Conservation (phyloP, 1,284 basidiomycete genomes). For the Malassezia nana region DNA sequence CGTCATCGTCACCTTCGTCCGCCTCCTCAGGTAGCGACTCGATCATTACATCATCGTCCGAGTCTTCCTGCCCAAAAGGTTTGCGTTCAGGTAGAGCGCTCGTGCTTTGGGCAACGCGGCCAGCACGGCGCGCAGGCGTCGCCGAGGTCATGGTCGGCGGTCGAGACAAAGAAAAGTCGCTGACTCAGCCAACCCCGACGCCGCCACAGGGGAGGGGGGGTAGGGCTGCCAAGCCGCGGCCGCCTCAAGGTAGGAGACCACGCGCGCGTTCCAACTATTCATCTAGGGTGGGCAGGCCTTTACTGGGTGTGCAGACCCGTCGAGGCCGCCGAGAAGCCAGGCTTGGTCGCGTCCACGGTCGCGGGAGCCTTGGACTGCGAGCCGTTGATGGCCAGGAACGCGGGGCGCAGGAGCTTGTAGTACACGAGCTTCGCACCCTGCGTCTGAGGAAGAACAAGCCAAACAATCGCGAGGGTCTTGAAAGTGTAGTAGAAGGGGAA, state of each 20-base stretch:
- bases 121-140: not conserved
- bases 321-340: slow-evolving; percentile 6
- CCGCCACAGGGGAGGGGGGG: not conserved
- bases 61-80: slow-evolving; percentile 16
- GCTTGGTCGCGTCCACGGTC: not conserved
- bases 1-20: not conserved
- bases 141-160: not conserved
- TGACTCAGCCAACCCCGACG: not conserved
- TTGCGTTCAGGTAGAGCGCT: not conserved
- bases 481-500: slow-evolving; percentile 75
- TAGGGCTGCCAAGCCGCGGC: too few relatives aligned
- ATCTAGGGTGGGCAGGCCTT: not conserved
- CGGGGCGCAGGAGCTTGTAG: slow-evolving; percentile 41
- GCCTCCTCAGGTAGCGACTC: not conserved
- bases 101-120: not conserved
- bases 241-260: not conserved
- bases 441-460: slow-evolving; percentile 79
- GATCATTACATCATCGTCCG: slow-evolving; percentile 8
- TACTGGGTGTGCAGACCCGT: slow-evolving; percentile 14
- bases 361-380: slow-evolving; percentile 1
- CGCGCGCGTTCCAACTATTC: not conserved
- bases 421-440: slow-evolving; percentile 49
- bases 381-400: slow-evolving; percentile 29
- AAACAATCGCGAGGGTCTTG: slow-evolving; percentile 74
- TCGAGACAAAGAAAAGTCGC: not conserved